These are phyloP conservation scores for Dendrocalamus latiflorus DNA, from an alignment of 202 grass and related monocot genomes.

Conservation along the genomic window DNA sequence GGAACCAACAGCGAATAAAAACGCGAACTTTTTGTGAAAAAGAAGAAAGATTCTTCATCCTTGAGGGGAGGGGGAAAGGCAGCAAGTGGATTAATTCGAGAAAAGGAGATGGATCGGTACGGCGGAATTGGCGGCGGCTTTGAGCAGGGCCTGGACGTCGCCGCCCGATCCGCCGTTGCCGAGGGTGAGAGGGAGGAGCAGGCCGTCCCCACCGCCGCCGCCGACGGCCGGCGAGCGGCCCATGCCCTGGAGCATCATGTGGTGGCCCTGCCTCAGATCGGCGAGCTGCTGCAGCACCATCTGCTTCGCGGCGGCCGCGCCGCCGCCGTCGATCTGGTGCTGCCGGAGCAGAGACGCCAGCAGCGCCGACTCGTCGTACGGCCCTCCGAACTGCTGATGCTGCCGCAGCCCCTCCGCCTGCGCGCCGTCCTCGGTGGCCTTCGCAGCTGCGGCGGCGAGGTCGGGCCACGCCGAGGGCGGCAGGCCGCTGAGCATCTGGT, in stretches of 20 bases:
- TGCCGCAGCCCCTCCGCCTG: slow-evolving; percentile 30
- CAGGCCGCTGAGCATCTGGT: slow-evolving; percentile 59
- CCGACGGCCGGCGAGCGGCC: slow-evolving; percentile 25
- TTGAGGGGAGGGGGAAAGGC: background rate
- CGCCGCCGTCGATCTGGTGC: slow-evolving; percentile 55
- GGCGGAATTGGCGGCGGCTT: slow-evolving; percentile 53
- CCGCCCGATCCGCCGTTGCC: slow-evolving; percentile 39
- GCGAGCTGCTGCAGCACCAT: slow-evolving; percentile 58
- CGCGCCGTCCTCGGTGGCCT: slow-evolving; percentile 13
- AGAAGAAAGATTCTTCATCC: slow-evolving; percentile 19
- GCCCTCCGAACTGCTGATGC: slow-evolving; percentile 7
- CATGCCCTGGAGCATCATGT: slow-evolving; percentile 53
- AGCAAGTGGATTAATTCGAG: slow-evolving; percentile 35
- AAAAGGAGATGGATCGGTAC: slow-evolving; percentile 19
- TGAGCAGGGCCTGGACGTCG: slow-evolving; percentile 51
- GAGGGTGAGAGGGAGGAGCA: slow-evolving; percentile 46
- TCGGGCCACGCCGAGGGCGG: slow-evolving; percentile 46
- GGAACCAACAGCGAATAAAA: slow-evolving; percentile 21
- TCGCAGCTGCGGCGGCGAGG: background rate
- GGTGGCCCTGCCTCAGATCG: slow-evolving; percentile 45
- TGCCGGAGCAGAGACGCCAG: slow-evolving; percentile 58
- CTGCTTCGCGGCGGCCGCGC: slow-evolving; percentile 21
- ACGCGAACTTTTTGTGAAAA: background rate
- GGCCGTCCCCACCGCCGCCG: background rate
- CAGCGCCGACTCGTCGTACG: slow-evolving; percentile 51